These are phyloP conservation scores for Exophiala sideris DNA, from an alignment of 2,329 filamentous ascomycete genomes.

Conservation along the genomic window DNA sequence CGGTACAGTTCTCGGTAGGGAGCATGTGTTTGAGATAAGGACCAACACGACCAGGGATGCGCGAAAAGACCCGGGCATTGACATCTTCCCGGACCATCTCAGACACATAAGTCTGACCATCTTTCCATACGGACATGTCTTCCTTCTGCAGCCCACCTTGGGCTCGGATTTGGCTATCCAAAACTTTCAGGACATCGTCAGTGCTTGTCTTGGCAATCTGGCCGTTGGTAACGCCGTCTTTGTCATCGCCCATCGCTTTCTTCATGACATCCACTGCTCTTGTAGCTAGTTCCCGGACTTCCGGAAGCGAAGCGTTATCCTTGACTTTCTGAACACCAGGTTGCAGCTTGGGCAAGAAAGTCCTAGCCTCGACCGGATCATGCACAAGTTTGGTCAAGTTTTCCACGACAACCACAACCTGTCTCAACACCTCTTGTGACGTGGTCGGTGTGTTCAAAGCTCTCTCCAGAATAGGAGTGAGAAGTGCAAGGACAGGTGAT, in stretches of 20 bases:
- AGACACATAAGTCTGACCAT: slow-evolving; percentile 70
- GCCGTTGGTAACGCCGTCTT: slow-evolving; percentile 55
- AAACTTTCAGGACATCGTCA: slow-evolving; percentile 69
- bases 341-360: slow-evolving; percentile 90
- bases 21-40: slow-evolving; percentile 75
- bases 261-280: slow-evolving; percentile 83
- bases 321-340: slow-evolving; percentile 89
- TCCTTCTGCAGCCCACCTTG: slow-evolving; percentile 63
- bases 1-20: slow-evolving; percentile 58
- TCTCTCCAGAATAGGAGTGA: slow-evolving; percentile 91
- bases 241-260: slow-evolving; percentile 78
- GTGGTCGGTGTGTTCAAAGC: slow-evolving; percentile 89
- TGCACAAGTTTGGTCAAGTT: slow-evolving; percentile 98
- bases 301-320: slow-evolving; percentile 84
- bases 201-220: slow-evolving; percentile 63
- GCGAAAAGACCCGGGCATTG: slow-evolving; percentile 73
- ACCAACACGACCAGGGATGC: slow-evolving; percentile 65
- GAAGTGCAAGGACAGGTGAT: slow-evolving; percentile 86
- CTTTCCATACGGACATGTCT: slow-evolving; percentile 59
- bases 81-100: slow-evolving; percentile 84
- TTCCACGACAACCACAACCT: slow-evolving; percentile 94
- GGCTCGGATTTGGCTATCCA: slow-evolving; percentile 74
- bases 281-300: slow-evolving; percentile 85
- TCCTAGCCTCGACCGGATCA: slow-evolving; percentile 87
- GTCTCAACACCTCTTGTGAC: slow-evolving; percentile 87